Percentiles rank a stretch among this genome's conserved stretches.
Evolutionary conservation across 2,329 filamentous ascomycete genomes (phyloP).

Genomic region (Emmonsiellopsis sp.): DNA sequence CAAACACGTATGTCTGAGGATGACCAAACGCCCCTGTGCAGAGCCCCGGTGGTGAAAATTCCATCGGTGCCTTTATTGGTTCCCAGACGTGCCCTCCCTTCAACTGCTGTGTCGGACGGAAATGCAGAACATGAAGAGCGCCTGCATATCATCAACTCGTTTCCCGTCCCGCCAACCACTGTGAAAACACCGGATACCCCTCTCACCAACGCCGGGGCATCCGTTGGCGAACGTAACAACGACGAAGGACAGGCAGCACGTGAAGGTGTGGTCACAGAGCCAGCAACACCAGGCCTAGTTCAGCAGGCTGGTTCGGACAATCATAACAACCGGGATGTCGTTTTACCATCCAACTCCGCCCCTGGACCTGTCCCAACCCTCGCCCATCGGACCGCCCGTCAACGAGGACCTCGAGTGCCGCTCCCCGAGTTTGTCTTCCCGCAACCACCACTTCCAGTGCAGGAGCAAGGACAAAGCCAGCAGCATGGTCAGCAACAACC

Average conservation of each 20-base stretch:
- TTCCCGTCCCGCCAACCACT: not conserved
- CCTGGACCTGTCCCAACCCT: too few species aligned
- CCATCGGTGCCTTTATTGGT: too few species aligned
- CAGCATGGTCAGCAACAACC: not conserved
- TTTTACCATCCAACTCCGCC: too few species aligned
- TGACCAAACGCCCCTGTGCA: too few species aligned
- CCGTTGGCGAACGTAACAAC: not conserved
- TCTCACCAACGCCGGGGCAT: not conserved
- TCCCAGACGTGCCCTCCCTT: not conserved
- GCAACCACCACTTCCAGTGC: not conserved
- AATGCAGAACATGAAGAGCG: not conserved
- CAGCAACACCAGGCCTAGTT: too few species aligned
- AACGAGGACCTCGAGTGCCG: not conserved
- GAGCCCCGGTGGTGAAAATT: too few species aligned
- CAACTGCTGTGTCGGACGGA: not conserved
- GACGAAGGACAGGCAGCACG: not conserved
- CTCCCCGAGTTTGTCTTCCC: constrained; percentile 1
- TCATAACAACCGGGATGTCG: too few species aligned
- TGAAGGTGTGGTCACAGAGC: too few species aligned
- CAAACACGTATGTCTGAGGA: too few species aligned
- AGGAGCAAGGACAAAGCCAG: not conserved
- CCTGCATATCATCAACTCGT: not conserved
- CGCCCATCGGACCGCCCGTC: not conserved
- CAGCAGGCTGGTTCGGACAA: too few species aligned
- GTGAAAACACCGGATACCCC: not conserved